Evolutionary conservation across 768 basidiomycete genomes (phyloP).

Genomic region (Leccinum aurantiacum): DNA sequence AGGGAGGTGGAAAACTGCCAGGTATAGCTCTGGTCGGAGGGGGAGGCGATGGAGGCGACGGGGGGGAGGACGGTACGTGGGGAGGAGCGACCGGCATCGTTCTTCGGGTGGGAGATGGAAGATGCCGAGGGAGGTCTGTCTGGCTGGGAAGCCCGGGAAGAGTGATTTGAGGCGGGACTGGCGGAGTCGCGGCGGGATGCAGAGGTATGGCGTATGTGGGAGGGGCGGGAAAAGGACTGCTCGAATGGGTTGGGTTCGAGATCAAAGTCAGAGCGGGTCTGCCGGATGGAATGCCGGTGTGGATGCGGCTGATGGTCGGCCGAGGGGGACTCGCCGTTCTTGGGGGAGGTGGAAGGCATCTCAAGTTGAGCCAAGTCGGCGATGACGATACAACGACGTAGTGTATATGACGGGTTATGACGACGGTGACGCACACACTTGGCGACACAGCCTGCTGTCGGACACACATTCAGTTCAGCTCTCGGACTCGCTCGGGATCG

Average conservation of each 20-base stretch:
- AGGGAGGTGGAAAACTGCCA: constrained; percentile 67
- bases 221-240: constrained; percentile 78
- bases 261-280: constrained; percentile 65
- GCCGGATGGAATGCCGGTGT: constrained; percentile 32
- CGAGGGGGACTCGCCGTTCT: constrained; percentile 37
- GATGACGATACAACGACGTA: constrained; percentile 25
- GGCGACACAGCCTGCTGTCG: constrained; percentile 24
- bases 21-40: constrained; percentile 45
- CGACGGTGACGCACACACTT: constrained; percentile 26
- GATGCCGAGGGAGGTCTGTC: constrained; percentile 37
- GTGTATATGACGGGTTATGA: constrained; percentile 17
- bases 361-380: neutral
- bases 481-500: constrained; percentile 20
- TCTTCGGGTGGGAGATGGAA: constrained; percentile 32
- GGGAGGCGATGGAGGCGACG: constrained; percentile 70
- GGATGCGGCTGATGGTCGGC: constrained; percentile 14
- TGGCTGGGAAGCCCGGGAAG: constrained; percentile 36
- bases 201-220: constrained; percentile 49
- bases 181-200: constrained; percentile 34
- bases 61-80: constrained; percentile 81
- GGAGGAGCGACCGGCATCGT: constrained; percentile 35
- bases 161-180: constrained; percentile 36
- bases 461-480: constrained; percentile 19
- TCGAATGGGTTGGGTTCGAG: constrained; percentile 94
- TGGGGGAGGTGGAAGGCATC: constrained; percentile 31